phyloP scores from a whole-genome alignment of 225 moss, liverwort and hornwort species.

The Pleurozium schreberi region DNA sequence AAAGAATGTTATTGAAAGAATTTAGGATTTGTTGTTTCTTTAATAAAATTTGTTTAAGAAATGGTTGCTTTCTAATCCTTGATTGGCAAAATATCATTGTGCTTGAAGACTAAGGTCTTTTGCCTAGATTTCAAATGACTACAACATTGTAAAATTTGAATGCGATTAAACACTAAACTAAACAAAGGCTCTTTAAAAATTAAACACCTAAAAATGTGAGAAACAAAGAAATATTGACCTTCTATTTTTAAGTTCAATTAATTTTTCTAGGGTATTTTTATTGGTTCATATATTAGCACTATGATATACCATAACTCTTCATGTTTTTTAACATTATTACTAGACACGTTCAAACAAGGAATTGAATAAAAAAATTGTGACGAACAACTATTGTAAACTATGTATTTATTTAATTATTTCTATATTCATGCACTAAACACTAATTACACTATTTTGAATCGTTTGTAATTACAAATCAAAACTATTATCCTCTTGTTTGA shows the following conservation, averaged over 20 bases:
- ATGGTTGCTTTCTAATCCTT: background rate
- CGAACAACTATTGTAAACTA: accelerated
- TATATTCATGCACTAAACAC: too few species aligned
- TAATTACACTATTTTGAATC: background rate
- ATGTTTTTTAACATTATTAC: background rate
- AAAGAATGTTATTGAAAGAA: background rate
- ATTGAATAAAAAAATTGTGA: too few species aligned
- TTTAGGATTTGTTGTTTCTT: background rate
- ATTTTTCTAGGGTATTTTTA: background rate
- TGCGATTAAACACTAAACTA: too few species aligned
- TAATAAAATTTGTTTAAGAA: background rate
- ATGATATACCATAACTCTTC: background rate
- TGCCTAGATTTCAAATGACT: background rate
- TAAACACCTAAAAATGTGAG: too few species aligned
- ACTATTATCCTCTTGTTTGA: too few species aligned
- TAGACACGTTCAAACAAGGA: accelerated
- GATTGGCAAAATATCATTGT: background rate
- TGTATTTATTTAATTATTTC: background rate
- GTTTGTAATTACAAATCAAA: background rate
- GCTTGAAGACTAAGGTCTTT: background rate
- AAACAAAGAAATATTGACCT: background rate
- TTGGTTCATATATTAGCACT: background rate
- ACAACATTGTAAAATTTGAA: background rate
- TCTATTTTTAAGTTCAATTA: background rate
- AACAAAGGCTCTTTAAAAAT: too few species aligned